Evolutionary conservation across 2,329 filamentous ascomycete species (phyloP).

Genomic region (Myriosclerotinia scirpicola): DNA sequence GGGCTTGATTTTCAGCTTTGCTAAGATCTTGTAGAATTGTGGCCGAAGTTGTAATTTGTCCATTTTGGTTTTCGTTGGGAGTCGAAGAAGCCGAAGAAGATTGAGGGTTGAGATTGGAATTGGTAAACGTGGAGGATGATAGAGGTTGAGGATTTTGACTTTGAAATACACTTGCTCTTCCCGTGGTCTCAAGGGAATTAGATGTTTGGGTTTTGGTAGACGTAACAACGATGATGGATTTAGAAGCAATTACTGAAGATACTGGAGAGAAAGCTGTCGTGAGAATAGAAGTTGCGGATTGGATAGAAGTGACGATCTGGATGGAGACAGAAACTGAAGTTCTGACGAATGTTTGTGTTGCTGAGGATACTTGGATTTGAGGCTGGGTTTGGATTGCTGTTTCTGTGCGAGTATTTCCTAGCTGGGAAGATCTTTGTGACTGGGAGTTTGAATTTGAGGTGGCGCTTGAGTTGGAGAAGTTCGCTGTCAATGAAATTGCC

Average conservation of each 20-base stretch:
- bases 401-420: neutral
- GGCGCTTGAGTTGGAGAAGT: neutral
- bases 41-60: neutral
- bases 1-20: neutral
- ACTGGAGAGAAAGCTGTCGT: neutral
- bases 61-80: neutral
- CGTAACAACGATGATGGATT: neutral
- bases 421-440: neutral
- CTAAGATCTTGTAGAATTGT: neutral
- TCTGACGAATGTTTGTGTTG: conserved; percentile 1
- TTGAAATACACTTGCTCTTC: neutral
- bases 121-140: neutral
- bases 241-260: neutral
- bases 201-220: neutral
- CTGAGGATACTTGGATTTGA: neutral
- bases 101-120: neutral
- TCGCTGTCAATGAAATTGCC: neutral
- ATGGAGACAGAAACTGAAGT: conserved; percentile 1
- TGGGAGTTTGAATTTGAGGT: neutral
- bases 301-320: conserved; percentile 7
- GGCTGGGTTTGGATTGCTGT: neutral
- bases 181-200: neutral
- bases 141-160: conserved; percentile 1
- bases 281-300: neutral
- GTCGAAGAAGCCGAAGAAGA: neutral